Evolutionary conservation across 163 green algal genomes (phyloP).

Genomic region (Trebouxia gelatinosa): DNA sequence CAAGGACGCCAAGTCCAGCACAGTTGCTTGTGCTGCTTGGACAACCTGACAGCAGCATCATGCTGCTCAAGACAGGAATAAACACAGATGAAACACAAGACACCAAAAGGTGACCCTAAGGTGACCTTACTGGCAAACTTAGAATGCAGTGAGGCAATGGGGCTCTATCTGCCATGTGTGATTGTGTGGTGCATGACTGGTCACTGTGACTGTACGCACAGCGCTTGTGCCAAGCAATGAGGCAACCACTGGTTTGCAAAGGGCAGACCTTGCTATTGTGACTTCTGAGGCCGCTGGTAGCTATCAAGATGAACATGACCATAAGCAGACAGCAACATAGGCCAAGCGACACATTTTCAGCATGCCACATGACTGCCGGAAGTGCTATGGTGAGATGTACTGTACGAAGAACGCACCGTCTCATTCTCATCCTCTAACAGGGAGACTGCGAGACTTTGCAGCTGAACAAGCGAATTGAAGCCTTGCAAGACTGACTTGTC

Average conservation of each 20-base stretch:
- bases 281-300: background rate
- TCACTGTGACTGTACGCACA: too few species aligned
- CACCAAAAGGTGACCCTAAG: too few species aligned
- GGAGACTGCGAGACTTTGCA: background rate
- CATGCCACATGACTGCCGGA: too few species aligned
- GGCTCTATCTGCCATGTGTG: too few species aligned
- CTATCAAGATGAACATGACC: background rate
- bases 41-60: too few species aligned
- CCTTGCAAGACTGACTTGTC: background rate
- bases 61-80: too few species aligned
- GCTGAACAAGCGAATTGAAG: background rate
- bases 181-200: too few species aligned
- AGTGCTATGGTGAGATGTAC: too few species aligned
- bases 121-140: too few species aligned
- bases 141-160: too few species aligned
- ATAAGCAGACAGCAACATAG: background rate
- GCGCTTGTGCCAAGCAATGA: background rate
- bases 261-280: background rate
- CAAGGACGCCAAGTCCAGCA: constrained; percentile 11
- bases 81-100: background rate
- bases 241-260: background rate
- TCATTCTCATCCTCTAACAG: constrained; percentile 29
- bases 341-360: background rate
- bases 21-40: background rate
- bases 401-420: background rate